phyloP scores from a whole-genome alignment of 305 asterid species.

The Fraxinus platypoda region DNA sequence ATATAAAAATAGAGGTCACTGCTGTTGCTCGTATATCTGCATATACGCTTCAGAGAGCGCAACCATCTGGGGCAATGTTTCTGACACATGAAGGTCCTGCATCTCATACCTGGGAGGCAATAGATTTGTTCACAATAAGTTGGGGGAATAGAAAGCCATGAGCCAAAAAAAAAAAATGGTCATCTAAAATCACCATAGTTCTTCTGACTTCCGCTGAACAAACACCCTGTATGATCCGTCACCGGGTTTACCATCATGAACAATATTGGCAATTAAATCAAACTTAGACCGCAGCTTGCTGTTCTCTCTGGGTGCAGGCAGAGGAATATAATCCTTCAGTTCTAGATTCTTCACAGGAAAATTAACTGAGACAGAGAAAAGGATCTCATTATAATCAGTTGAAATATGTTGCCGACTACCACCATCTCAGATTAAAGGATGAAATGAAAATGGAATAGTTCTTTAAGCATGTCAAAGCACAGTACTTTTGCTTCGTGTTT shows the following conservation, averaged over 20 bases:
- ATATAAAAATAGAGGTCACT: slow-evolving; percentile 15
- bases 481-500: too few species aligned
- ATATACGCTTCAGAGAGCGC: slow-evolving; percentile 87
- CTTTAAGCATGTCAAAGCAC: too few species aligned
- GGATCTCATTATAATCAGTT: not conserved
- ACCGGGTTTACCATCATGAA: slow-evolving; percentile 97
- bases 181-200: slow-evolving; percentile 55
- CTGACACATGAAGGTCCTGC: slow-evolving; percentile 93
- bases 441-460: not conserved
- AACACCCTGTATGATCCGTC: slow-evolving; percentile 93
- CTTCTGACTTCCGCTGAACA: slow-evolving; percentile 95
- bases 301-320: slow-evolving; percentile 61
- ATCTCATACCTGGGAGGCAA: slow-evolving; percentile 71
- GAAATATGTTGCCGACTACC: not conserved
- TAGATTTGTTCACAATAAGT: not conserved
- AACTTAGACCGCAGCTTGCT: slow-evolving; percentile 70
- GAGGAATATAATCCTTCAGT: slow-evolving; percentile 90
- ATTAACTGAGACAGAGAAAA: slow-evolving; percentile 48
- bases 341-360: slow-evolving; percentile 98
- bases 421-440: not conserved
- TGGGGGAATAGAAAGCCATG: not conserved
- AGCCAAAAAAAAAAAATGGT: not conserved
- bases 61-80: slow-evolving; percentile 94
- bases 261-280: slow-evolving; percentile 83
- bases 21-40: slow-evolving; percentile 96